A percentile compares a stretch with the other conserved stretches of the same genome.
Evolutionary conservation across 78 protist species (phyloP).

Genomic region (Mastigamoeba balamuthi): DNA sequence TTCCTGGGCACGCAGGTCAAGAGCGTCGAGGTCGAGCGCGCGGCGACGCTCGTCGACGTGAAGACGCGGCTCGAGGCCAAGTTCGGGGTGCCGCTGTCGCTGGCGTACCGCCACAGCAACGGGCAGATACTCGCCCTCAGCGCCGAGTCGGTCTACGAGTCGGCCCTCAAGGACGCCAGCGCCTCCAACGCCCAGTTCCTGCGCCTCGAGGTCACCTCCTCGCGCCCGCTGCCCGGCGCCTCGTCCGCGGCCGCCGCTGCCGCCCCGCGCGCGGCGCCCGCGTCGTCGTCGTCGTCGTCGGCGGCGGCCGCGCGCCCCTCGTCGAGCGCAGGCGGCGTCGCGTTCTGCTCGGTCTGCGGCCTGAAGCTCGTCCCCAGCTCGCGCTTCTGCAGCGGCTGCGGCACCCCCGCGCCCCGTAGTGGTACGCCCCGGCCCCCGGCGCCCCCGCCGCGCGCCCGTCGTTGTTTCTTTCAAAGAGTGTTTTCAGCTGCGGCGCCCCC

Average conservation of each 20-base stretch:
- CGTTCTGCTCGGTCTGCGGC: neutral
- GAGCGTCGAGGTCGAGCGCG: neutral
- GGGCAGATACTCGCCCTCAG: neutral
- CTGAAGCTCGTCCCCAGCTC: neutral
- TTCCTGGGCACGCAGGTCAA: neutral
- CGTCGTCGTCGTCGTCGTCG: neutral
- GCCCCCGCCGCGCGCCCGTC: too few relatives aligned
- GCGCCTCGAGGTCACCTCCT: neutral
- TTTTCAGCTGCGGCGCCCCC: neutral
- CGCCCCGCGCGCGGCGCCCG: neutral
- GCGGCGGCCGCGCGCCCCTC: neutral
- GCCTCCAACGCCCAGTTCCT: neutral
- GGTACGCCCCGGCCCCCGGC: too few relatives aligned
- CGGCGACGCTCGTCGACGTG: neutral
- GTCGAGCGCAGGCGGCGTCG: neutral
- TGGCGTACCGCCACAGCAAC: neutral
- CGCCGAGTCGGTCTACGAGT: neutral
- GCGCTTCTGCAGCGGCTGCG: neutral
- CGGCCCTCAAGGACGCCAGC: neutral
- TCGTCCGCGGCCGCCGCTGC: neutral
- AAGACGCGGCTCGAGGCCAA: neutral
- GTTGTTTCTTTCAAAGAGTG: too few relatives aligned
- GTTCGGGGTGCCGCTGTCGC: neutral
- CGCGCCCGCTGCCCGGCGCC: neutral
- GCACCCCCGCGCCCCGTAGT: neutral